A percentile compares a stretch with the other conserved stretches of the same genome.
These are phyloP conservation scores for Chalciporus sp. DNA, from an alignment of 1,284 basidiomycete species.

Conservation along the genomic window DNA sequence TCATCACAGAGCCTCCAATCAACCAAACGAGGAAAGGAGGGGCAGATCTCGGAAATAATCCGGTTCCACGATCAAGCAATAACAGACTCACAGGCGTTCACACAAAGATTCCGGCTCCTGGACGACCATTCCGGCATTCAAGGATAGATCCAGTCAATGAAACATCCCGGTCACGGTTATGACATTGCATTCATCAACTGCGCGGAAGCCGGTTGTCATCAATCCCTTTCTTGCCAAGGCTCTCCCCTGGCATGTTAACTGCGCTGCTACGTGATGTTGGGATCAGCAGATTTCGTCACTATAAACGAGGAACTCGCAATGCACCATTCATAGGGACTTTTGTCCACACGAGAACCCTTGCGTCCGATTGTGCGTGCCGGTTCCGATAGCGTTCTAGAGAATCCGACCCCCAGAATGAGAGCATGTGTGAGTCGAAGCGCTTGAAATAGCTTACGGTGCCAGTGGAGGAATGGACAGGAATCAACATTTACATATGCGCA, in stretches of 20 bases:
- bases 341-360: slow-evolving; percentile 4
- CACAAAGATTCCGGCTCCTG: slow-evolving; percentile 15
- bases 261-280: neutral
- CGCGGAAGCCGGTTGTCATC: slow-evolving; percentile 18
- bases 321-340: neutral
- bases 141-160: slow-evolving; percentile 3
- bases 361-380: neutral
- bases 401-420: neutral
- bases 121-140: slow-evolving; percentile 6
- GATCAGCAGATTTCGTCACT: neutral
- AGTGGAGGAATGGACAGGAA: neutral
- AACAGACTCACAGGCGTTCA: slow-evolving; percentile 12
- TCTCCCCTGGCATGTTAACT: neutral
- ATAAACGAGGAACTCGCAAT: neutral
- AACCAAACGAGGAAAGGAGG: slow-evolving; percentile 12
- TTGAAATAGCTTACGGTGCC: slow-evolving; percentile 20
- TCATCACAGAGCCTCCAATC: neutral
- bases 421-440: slow-evolving; percentile 5
- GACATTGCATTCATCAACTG: slow-evolving; percentile 4
- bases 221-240: slow-evolving; percentile 2
- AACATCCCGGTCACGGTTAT: slow-evolving; percentile 1
- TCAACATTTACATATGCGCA: slow-evolving; percentile 15
- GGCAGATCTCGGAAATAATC: slow-evolving; percentile 21
- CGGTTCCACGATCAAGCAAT: slow-evolving; percentile 5
- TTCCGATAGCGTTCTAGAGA: slow-evolving; percentile 12